These are phyloP conservation scores for Trichoderma guizhouense DNA, from an alignment of 2,329 filamentous ascomycete genomes.

Conservation along the genomic window DNA sequence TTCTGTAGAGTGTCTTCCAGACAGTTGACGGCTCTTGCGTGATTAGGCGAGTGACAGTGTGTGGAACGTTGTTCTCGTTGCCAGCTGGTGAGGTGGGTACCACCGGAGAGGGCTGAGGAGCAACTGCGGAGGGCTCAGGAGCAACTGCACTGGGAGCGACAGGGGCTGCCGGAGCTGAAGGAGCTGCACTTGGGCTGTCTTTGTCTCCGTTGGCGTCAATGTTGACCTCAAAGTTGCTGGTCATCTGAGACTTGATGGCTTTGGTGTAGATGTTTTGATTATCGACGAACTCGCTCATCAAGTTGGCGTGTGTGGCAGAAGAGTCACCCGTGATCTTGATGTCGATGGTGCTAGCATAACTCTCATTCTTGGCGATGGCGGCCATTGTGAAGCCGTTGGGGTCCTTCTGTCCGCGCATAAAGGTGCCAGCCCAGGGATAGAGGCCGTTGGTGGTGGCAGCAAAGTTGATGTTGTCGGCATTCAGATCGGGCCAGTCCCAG, in stretches of 20 bases:
- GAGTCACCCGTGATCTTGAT: constrained; percentile 35
- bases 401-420: constrained; percentile 38
- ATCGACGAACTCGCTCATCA: constrained; percentile 30
- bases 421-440: constrained; percentile 42
- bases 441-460: constrained; percentile 38
- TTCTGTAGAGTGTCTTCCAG: constrained; percentile 20
- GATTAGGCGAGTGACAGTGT: constrained; percentile 30
- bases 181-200: constrained; percentile 19
- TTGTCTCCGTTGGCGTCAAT: constrained; percentile 29
- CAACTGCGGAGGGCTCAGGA: not conserved
- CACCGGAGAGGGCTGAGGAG: constrained; percentile 20
- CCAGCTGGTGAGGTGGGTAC: constrained; percentile 21
- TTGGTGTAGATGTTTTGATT: constrained; percentile 41
- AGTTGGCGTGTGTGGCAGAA: constrained; percentile 23
- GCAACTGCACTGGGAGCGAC: constrained; percentile 3
- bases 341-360: constrained; percentile 41
- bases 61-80: not conserved
- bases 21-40: constrained; percentile 23
- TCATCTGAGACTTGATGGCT: constrained; percentile 46
- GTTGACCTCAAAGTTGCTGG: constrained; percentile 43
- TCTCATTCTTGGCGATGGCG: constrained; percentile 38
- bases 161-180: not conserved
- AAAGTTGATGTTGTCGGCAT: constrained; percentile 39
- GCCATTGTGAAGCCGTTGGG: constrained; percentile 36
- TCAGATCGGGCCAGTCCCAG: constrained; percentile 82